phyloP scores from a whole-genome alignment of 371 early-diverging fungal species.

The Mortierella sp. region DNA sequence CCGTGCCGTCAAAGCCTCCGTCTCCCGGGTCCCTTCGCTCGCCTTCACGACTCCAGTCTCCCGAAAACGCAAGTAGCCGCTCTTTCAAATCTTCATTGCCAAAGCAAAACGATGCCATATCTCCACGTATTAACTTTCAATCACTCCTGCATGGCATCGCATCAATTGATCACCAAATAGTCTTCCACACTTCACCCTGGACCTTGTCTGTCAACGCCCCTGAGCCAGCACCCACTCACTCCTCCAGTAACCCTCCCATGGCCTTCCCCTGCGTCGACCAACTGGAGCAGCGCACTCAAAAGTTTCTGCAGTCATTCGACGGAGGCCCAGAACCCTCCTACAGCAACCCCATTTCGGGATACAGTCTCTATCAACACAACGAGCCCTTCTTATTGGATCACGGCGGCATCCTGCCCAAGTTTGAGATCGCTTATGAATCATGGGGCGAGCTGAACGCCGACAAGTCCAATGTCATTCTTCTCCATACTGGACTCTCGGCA shows the following conservation, averaged over 20 bases:
- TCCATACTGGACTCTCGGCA: constrained; percentile 91
- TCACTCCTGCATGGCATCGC: neutral
- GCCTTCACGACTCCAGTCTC: constrained; percentile 38
- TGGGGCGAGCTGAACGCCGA: constrained; percentile 85
- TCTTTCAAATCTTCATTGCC: neutral
- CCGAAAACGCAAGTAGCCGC: constrained; percentile 34
- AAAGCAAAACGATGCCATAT: neutral
- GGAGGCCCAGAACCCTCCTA: constrained; percentile 92
- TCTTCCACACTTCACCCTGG: constrained; percentile 51
- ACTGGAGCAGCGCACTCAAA: constrained; percentile 70
- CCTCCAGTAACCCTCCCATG: constrained; percentile 73
- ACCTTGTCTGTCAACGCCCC: constrained; percentile 34
- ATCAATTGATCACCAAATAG: constrained; percentile 11
- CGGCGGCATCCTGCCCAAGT: constrained; percentile 84
- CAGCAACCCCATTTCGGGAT: constrained; percentile 88
- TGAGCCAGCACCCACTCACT: constrained; percentile 25
- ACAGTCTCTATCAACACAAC: constrained; percentile 74
- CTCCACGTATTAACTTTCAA: neutral
- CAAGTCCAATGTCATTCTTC: constrained; percentile 81
- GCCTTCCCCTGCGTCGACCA: constrained; percentile 87
- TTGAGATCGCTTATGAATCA: constrained; percentile 88
- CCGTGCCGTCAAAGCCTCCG: constrained; percentile 32
- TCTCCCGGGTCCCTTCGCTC: constrained; percentile 22
- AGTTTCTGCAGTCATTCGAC: constrained; percentile 68
- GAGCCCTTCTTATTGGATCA: constrained; percentile 84